Evolutionary conservation across 2,329 filamentous ascomycete genomes (phyloP), one percentile per base, ranked within the genome.

Genomic region (Aurifilum marmelostoma): DNA sequence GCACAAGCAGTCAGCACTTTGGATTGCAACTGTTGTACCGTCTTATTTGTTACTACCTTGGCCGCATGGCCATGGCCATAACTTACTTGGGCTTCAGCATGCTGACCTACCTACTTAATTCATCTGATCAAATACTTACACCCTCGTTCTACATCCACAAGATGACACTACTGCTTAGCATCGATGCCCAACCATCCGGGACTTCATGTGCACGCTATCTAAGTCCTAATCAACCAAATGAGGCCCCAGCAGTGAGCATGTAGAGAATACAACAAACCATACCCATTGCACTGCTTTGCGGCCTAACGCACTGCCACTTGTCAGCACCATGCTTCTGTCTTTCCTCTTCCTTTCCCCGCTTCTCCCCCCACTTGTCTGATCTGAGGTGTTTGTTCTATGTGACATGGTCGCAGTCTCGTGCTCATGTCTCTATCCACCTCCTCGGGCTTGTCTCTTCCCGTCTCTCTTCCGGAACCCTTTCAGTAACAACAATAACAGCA

Each of bases 401-500:
- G 63, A 62, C 68, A 58, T 68, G 63, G 47, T 68, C 43, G 37
- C 41, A 65, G 62, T 29, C 16, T 61, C 39, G 50, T 27, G n/a
- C 68, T 64, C 67, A 58, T 61, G 24, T 59, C 39, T 37, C 62
- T 39, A 43, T 34, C 56, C 52, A 58, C 65, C 66, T 34, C 68
- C 68, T 63, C 37, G n/a, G 47, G 62, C 61, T 65, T 54, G 4
- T 16, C 18, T 50, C 43, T n/a, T 7, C 21, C 43, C 8, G 4
- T 34, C 34, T 34, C 34, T 34, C 34, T 34, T 34, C 34, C 34
- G 34, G 34, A 8, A 4, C 4, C 34, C 34, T 34, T n/a, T n/a
- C n/a, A n/a, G n/a, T n/a, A n/a, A n/a, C n/a, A n/a, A n/a, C n/a
- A n/a, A n/a, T n/a, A n/a, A n/a, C n/a, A n/a, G n/a, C n/a, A n/a